These are phyloP conservation scores for Pochonia chlamydosporia DNA, from an alignment of 2,329 filamentous ascomycete species.

Conservation along the genomic window DNA sequence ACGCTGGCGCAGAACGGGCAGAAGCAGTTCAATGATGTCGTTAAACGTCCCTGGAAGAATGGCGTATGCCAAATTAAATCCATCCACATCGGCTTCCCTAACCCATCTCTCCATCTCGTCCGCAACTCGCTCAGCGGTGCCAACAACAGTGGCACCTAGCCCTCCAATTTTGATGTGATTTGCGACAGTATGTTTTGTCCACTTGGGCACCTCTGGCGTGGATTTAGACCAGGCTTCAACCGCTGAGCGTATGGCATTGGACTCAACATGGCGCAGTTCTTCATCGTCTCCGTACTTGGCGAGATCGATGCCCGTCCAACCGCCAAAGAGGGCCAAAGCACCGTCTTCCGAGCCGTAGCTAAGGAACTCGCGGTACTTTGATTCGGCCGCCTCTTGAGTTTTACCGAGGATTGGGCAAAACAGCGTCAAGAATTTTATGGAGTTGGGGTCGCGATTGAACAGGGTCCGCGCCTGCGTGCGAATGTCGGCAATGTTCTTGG, in stretches of 20 bases:
- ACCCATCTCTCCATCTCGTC: slow-evolving; percentile 30
- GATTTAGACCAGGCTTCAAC: slow-evolving; percentile 40
- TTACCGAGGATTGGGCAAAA: slow-evolving; percentile 52
- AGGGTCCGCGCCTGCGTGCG: slow-evolving; percentile 41
- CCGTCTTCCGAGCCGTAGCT: slow-evolving; percentile 55
- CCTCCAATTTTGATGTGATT: slow-evolving; percentile 27
- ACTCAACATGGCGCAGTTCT: slow-evolving; percentile 55
- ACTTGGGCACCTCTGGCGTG: slow-evolving; percentile 23
- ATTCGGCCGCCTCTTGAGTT: slow-evolving; percentile 53
- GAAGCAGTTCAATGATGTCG: slow-evolving; percentile 57
- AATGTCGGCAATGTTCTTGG: slow-evolving; percentile 52
- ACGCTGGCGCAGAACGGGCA: slow-evolving; percentile 55
- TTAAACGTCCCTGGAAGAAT: slow-evolving; percentile 55
- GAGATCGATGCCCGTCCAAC: slow-evolving; percentile 62
- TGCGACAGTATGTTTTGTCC: slow-evolving; percentile 28
- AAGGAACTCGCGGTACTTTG: slow-evolving; percentile 43
- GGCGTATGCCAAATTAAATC: slow-evolving; percentile 33
- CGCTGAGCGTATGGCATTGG: slow-evolving; percentile 52
- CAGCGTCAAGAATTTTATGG: slow-evolving; percentile 56
- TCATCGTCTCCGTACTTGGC: slow-evolving; percentile 56
- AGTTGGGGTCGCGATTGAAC: slow-evolving; percentile 44
- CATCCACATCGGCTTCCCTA: slow-evolving; percentile 55
- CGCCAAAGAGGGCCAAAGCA: slow-evolving; percentile 58
- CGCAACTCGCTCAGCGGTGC: slow-evolving; percentile 23
- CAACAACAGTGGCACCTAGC: slow-evolving; percentile 22